Conservation (phyloP, 768 basidiomycete species). For the Leccinum variicolor region DNA sequence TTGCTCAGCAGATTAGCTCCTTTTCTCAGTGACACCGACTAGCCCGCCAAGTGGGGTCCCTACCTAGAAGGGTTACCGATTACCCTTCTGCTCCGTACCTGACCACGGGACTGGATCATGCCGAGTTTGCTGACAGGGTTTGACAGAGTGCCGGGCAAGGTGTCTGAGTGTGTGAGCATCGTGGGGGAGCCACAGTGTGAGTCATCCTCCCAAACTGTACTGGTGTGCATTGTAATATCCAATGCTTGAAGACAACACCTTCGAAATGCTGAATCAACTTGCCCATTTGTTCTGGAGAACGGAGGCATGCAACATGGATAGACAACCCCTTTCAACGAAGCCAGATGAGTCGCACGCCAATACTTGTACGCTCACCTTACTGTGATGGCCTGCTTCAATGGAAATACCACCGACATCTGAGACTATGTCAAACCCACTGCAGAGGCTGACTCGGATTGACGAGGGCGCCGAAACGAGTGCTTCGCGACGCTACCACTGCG, state of each 20-base stretch:
- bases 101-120: background rate
- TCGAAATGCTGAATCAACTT: slow-evolving; percentile 63
- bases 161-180: background rate
- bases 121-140: background rate
- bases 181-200: background rate
- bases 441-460: slow-evolving; percentile 59
- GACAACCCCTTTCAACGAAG: background rate
- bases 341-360: background rate
- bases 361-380: slow-evolving; percentile 50
- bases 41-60: background rate
- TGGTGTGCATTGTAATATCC: background rate
- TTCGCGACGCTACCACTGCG: slow-evolving; percentile 80
- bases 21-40: background rate
- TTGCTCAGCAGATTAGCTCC: background rate
- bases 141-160: background rate
- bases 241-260: slow-evolving; percentile 81
- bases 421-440: background rate
- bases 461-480: slow-evolving; percentile 81
- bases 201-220: background rate
- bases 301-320: slow-evolving; percentile 57
- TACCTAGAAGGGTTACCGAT: background rate
- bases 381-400: slow-evolving; percentile 71
- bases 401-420: slow-evolving; percentile 60
- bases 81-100: background rate
- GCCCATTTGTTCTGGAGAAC: slow-evolving; percentile 67